Evolutionary conservation across 805 yeast genomes (phyloP).

Genomic region (Yarrowia yakushimensis): DNA sequence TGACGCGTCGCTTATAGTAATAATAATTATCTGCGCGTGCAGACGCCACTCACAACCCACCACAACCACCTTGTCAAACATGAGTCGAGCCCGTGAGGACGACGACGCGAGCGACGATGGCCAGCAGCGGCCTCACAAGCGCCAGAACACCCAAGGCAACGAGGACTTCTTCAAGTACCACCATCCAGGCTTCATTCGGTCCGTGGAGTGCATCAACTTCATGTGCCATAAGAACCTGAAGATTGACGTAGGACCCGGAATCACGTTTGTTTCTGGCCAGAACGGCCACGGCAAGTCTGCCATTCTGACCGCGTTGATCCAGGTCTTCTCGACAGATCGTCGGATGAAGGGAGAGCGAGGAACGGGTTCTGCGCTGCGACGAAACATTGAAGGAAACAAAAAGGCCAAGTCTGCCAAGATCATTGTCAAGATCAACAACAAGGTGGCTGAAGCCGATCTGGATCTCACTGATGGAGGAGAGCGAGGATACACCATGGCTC

Average conservation of each 20-base stretch:
- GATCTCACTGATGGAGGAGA: not conserved
- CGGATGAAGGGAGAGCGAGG: slow-evolving; percentile 78
- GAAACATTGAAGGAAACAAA: slow-evolving; percentile 71
- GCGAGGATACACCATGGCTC: slow-evolving; percentile 41
- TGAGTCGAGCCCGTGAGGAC: slow-evolving; percentile 14
- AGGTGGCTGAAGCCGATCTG: slow-evolving; percentile 50
- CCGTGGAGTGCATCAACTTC: slow-evolving; percentile 27
- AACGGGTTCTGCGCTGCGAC: slow-evolving; percentile 52
- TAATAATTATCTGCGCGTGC: not conserved
- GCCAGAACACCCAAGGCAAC: not conserved
- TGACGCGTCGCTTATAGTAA: not conserved
- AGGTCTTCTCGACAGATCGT: slow-evolving; percentile 79
- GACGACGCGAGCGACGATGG: not conserved
- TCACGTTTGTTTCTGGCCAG: slow-evolving; percentile 83
- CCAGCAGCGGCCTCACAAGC: not conserved
- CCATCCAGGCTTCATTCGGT: slow-evolving; percentile 15
- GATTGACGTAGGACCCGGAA: slow-evolving; percentile 67
- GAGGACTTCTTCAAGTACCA: not conserved
- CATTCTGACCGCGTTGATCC: slow-evolving; percentile 74
- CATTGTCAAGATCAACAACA: slow-evolving; percentile 49
- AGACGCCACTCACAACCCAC: not conserved
- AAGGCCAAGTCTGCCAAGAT: slow-evolving; percentile 64
- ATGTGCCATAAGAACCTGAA: slow-evolving; percentile 48
- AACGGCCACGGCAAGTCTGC: slow-evolving; percentile 94
- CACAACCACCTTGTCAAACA: not conserved